These are phyloP conservation scores for Aspergillus intermedius DNA, from an alignment of 2,329 filamentous ascomycete species.

Conservation along the genomic window DNA sequence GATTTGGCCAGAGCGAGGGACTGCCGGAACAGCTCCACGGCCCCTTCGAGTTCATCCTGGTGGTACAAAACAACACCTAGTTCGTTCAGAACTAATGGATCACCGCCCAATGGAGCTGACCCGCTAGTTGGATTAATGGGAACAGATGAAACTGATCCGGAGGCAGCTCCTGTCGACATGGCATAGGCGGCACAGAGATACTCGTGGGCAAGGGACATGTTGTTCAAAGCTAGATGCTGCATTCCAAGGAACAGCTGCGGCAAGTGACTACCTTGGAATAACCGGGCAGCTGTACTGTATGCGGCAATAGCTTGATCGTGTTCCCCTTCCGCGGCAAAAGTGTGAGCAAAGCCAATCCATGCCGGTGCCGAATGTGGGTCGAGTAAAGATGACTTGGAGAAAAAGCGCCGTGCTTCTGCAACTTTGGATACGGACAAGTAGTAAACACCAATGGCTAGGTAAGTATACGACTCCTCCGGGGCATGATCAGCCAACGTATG, in stretches of 20 bases:
- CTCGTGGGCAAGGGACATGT: constrained; percentile 87
- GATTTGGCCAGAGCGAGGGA: constrained; percentile 72
- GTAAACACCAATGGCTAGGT: constrained; percentile 91
- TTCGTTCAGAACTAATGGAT: constrained; percentile 89
- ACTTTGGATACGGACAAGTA: constrained; percentile 86
- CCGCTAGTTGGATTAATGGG: constrained; percentile 16
- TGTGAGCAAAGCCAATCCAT: constrained; percentile 98
- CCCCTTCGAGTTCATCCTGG: constrained; percentile 69
- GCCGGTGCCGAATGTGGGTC: constrained; percentile 94
- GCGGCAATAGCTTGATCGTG: constrained; percentile 97
- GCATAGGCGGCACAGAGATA: constrained; percentile 86
- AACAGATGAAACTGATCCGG: constrained; percentile 21
- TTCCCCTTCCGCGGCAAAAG: constrained; percentile 93
- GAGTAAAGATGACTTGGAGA: constrained; percentile 96
- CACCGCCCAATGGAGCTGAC: constrained; percentile 39
- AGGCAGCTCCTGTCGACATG: constrained; percentile 39
- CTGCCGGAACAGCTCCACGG: constrained; percentile 68
- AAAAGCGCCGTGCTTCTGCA: constrained; percentile 88
- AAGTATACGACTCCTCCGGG: constrained; percentile 83
- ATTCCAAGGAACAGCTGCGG: constrained; percentile 95
- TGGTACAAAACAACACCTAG: constrained; percentile 95
- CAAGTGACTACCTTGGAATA: constrained; percentile 95
- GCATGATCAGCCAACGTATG: constrained; percentile 90
- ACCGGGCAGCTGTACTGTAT: constrained; percentile 85
- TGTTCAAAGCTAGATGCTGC: constrained; percentile 95